Conservation (phyloP, 169 alveolate genomes). For the Perkinsus marinus region DNA sequence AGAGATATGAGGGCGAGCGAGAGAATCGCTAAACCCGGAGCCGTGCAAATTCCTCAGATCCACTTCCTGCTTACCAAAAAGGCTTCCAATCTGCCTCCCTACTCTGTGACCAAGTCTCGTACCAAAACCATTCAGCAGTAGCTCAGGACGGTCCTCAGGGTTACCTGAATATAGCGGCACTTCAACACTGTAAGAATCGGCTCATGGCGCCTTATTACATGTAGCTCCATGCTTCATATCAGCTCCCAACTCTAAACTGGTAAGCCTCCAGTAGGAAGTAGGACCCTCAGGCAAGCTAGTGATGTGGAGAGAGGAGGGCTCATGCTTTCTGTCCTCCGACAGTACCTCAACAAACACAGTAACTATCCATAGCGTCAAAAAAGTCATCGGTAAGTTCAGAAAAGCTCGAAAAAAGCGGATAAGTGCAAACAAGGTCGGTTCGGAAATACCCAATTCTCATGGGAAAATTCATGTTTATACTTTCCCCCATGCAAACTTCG, state of each 20-base stretch:
- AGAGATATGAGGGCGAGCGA: no score
- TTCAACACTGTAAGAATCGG: no score
- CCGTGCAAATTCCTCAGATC: no score
- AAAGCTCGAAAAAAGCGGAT: no score
- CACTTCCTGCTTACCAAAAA: constrained; percentile 60
- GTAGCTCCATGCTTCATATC: constrained; percentile 18
- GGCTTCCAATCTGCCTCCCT: constrained; percentile 88
- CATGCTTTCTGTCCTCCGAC: not conserved
- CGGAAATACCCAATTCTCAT: no score
- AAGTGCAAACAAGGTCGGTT: no score
- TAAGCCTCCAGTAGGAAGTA: constrained; percentile 13
- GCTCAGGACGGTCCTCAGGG: constrained; percentile 73
- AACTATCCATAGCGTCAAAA: not conserved
- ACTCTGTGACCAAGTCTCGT: constrained; percentile 92
- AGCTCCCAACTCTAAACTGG: constrained; percentile 16
- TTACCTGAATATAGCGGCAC: not conserved
- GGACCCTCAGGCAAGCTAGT: constrained; percentile 18
- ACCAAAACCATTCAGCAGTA: constrained; percentile 84
- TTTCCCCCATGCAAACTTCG: no score
- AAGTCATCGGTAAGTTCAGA: no score
- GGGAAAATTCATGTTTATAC: no score
- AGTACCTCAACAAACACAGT: no score
- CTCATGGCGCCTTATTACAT: no score
- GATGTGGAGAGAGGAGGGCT: not conserved
- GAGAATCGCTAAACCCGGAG: no score